Evolutionary conservation across 768 basidiomycete species (phyloP).

Genomic region (Psilocybe cubensis): DNA sequence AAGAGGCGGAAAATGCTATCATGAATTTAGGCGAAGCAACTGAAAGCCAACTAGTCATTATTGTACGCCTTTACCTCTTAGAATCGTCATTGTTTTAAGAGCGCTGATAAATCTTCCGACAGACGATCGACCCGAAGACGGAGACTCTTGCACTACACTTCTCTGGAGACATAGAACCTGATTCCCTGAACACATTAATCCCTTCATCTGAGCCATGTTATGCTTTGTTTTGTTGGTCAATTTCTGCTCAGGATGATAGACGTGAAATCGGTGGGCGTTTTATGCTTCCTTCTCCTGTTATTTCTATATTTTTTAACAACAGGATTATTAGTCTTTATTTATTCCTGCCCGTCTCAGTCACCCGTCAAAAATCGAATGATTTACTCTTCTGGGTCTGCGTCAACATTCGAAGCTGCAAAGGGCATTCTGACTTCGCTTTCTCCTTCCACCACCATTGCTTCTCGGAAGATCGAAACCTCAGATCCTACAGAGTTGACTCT

Average conservation of each 20-base stretch:
- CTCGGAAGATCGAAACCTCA: conserved; percentile 82
- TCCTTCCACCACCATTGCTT: conserved; percentile 42
- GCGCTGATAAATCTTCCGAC: not conserved
- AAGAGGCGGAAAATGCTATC: conserved; percentile 68
- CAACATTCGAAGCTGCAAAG: conserved; percentile 61
- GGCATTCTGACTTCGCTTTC: conserved; percentile 47
- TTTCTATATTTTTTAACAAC: not conserved
- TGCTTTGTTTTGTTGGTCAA: conserved; percentile 69
- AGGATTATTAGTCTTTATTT: conserved; percentile 73
- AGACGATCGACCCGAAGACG: conserved; percentile 56
- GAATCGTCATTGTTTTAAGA: not conserved
- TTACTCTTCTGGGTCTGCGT: conserved; percentile 73
- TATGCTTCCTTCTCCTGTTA: not conserved
- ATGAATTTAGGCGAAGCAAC: conserved; percentile 53
- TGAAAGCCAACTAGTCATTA: conserved; percentile 57
- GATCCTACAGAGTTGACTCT: conserved; percentile 76
- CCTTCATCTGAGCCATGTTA: conserved; percentile 67
- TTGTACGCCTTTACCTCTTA: conserved; percentile 51
- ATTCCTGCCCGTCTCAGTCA: conserved; percentile 83
- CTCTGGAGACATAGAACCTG: conserved; percentile 39
- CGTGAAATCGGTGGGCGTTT: conserved; percentile 65
- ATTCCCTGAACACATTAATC: conserved; percentile 50
- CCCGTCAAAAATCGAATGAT: conserved; percentile 89
- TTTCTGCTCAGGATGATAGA: conserved; percentile 36
- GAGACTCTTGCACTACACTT: conserved; percentile 60